Evolutionary conservation across 352 stramenopile species (phyloP).

Genomic region (Pelagophyceae sp.): DNA sequence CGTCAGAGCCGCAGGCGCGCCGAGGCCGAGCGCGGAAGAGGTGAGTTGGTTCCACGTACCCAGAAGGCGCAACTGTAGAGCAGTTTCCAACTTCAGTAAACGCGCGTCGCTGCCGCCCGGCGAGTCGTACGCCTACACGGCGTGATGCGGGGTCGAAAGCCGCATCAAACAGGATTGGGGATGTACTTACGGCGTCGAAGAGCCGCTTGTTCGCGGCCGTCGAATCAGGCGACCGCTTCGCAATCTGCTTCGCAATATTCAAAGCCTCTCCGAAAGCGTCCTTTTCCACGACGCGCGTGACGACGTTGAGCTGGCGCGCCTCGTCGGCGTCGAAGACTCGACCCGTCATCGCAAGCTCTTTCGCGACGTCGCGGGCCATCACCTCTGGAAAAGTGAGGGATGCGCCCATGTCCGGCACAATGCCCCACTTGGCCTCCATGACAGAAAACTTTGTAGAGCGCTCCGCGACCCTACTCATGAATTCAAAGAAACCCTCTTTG

Average conservation of each 20-base stretch:
- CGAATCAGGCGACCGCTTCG: slow-evolving; percentile 45
- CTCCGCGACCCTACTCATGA: slow-evolving; percentile 43
- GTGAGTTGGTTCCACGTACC: slow-evolving; percentile 55
- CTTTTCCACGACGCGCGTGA: slow-evolving; percentile 45
- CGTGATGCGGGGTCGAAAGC: too few relatives aligned
- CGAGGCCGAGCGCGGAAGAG: slow-evolving; percentile 44
- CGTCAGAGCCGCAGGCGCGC: slow-evolving; percentile 21
- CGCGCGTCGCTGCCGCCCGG: slow-evolving; percentile 44
- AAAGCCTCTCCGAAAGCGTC: slow-evolving; percentile 49
- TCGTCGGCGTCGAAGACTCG: slow-evolving; percentile 48
- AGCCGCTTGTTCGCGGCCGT: slow-evolving; percentile 49
- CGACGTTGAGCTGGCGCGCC: slow-evolving; percentile 39
- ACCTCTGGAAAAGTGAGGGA: slow-evolving; percentile 47
- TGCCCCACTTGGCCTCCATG: slow-evolving; percentile 60
- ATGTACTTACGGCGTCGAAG: slow-evolving; percentile 44
- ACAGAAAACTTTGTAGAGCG: slow-evolving; percentile 51
- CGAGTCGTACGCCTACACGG: slow-evolving; percentile 20
- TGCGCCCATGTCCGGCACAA: slow-evolving; percentile 56
- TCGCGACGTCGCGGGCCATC: slow-evolving; percentile 49
- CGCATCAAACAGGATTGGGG: too few relatives aligned
- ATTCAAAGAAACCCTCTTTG: too few relatives aligned
- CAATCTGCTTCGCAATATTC: slow-evolving; percentile 42
- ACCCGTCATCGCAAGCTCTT: slow-evolving; percentile 56
- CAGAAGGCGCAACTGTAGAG: slow-evolving; percentile 47
- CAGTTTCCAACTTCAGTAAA: slow-evolving; percentile 46